Percentiles rank a stretch among this genome's conserved stretches.
Conservation (phyloP, 352 stramenopile species). For the Elongisporangium senticosum region DNA sequence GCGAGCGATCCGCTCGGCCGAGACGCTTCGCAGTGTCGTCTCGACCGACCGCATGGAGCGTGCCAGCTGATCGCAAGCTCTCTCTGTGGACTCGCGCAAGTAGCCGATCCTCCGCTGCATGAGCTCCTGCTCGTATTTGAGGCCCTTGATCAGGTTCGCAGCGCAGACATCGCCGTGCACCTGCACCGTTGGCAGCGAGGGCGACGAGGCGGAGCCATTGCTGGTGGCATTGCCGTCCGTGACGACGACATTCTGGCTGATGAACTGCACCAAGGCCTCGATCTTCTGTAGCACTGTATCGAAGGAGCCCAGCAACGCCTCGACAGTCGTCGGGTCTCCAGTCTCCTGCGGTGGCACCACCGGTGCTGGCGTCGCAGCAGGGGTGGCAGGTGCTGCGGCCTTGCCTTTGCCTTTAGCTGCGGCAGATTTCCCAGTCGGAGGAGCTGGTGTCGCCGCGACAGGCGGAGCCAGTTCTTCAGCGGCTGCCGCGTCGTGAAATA, state of each 20-base stretch:
- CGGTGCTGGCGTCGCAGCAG: constrained; percentile 14
- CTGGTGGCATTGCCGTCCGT: constrained; percentile 8
- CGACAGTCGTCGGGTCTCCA: constrained; percentile 22
- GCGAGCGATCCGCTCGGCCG: constrained; percentile 31
- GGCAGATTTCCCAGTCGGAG: constrained; percentile 17
- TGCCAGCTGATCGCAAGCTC: constrained; percentile 37
- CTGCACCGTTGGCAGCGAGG: constrained; percentile 5
- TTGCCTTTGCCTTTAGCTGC: constrained; percentile 37
- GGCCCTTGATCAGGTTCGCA: constrained; percentile 47
- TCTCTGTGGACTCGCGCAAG: constrained; percentile 37
- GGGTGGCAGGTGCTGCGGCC: constrained; percentile 8
- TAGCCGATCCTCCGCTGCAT: constrained; percentile 43
- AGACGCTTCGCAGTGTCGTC: constrained; percentile 31
- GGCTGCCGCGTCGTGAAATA: constrained; percentile 32
- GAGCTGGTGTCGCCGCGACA: constrained; percentile 5
- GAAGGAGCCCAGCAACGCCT: constrained; percentile 39
- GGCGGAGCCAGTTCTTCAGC: constrained; percentile 9
- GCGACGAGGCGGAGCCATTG: neutral
- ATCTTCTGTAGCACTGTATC: constrained; percentile 37
- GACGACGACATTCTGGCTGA: constrained; percentile 9
- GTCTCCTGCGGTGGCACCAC: constrained; percentile 5
- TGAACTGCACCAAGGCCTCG: constrained; percentile 33
- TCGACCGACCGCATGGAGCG: constrained; percentile 45
- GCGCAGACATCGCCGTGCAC: constrained; percentile 22
- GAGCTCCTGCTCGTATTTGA: constrained; percentile 56